Evolutionary conservation across 2,329 filamentous ascomycete species (phyloP).

Genomic region (Clarireedia sp.): DNA sequence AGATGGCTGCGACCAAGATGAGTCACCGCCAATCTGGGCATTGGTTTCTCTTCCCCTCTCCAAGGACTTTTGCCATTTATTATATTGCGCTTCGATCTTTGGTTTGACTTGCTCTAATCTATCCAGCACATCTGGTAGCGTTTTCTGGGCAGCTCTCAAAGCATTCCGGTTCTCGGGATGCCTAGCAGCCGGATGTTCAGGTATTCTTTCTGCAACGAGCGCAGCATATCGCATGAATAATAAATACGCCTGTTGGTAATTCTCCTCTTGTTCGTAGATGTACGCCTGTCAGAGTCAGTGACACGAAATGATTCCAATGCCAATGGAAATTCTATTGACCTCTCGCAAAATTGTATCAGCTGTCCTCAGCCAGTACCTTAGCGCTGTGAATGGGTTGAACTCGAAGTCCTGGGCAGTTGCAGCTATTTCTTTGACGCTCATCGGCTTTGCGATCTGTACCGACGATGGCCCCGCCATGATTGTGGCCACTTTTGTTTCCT

Average conservation of each 20-base stretch:
- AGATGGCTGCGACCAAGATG: conserved; percentile 8
- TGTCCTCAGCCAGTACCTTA: conserved; percentile 76
- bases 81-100: conserved; percentile 61
- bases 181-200: conserved; percentile 67
- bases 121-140: conserved; percentile 46
- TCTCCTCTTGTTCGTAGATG: conserved; percentile 78
- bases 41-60: conserved; percentile 31
- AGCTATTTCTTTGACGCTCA: conserved; percentile 70
- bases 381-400: conserved; percentile 67
- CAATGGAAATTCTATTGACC: conserved; percentile 40
- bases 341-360: conserved; percentile 74
- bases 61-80: conserved; percentile 54
- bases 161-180: conserved; percentile 49
- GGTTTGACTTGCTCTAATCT: conserved; percentile 73
- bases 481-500: not conserved
- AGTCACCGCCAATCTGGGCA: conserved; percentile 7
- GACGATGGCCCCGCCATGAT: conserved; percentile 25
- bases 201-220: conserved; percentile 70
- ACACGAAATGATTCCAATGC: not conserved
- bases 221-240: conserved; percentile 84
- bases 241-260: conserved; percentile 81
- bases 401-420: conserved; percentile 70
- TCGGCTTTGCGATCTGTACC: conserved; percentile 37
- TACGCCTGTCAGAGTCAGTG: conserved; percentile 50
- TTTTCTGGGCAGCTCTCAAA: conserved; percentile 48